Evolutionary conservation across 805 yeast species (phyloP).

Genomic region (Kluyveromyces aestuarii): DNA sequence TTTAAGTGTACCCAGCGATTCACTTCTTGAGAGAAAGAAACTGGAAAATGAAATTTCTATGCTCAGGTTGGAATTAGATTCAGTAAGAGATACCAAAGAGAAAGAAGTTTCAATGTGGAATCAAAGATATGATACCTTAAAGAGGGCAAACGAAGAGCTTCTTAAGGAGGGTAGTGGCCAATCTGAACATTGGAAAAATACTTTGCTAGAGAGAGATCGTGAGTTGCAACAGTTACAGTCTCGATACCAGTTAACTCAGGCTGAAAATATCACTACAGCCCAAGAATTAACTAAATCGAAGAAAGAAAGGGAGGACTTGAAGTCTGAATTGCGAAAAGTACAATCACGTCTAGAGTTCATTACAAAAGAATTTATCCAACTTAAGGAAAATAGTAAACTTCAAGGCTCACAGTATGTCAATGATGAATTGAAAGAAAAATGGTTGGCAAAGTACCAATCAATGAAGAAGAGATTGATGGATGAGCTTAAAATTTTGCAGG

Average conservation of each 20-base stretch:
- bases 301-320: conserved; percentile 20
- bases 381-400: conserved; percentile 8
- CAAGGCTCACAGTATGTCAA: neutral
- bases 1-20: conserved; percentile 7
- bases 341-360: conserved; percentile 23
- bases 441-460: conserved; percentile 11
- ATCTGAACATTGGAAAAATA: conserved; percentile 6
- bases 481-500: conserved; percentile 18
- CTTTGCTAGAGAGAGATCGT: conserved; percentile 7
- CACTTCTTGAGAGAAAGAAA: conserved; percentile 6
- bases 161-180: conserved; percentile 10
- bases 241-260: conserved; percentile 5
- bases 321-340: conserved; percentile 24
- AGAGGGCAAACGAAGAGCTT: conserved; percentile 11
- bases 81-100: conserved; percentile 11
- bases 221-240: conserved; percentile 11
- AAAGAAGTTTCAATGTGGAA: conserved; percentile 12
- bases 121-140: conserved; percentile 10
- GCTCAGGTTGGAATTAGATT: conserved; percentile 11
- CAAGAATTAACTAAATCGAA: conserved; percentile 19
- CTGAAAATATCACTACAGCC: conserved; percentile 8
- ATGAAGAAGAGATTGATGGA: conserved; percentile 16
- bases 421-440: conserved; percentile 4
- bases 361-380: conserved; percentile 14
- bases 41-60: conserved; percentile 12